Base-by-base conservation (phyloP, 139 green algal species). In the Asterochloris sp. region DNA sequence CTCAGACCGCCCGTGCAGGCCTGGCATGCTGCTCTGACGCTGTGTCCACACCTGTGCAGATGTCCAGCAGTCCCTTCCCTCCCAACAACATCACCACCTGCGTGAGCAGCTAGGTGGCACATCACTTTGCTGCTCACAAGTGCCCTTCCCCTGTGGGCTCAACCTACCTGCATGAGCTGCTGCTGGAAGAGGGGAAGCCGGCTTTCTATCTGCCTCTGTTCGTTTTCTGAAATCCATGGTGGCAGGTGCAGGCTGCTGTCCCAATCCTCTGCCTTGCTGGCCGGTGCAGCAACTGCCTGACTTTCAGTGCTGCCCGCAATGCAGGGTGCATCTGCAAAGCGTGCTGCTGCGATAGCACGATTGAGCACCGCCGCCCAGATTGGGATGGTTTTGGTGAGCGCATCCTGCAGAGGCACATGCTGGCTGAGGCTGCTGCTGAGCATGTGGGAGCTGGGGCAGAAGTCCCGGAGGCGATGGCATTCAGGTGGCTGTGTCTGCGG, bases 301-400 rank as follows among this genome's bases (percentile, higher is more conserved):
- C 74, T 54, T 2, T 54, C 38, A 54, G 38, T 54, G 38, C 38
- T 54, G 38, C 38, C 38, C 38, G 38, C 38, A 76, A 75, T 24
- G n/a, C 63, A 62, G 78, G 15, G 28, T 81, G 66, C 8, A 27
- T 16, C 14, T 77, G 79, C 12, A 28, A 11, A 67, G 23, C 74
- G 79, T 15, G 73, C 54, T 23, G 67, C n/a, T 21, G 74, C 85
- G 0, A 97, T 76, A 0, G 93, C 95, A 0, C 89, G 88, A 86
- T 98, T 98, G 1, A 99, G 24, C 12, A 98, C 95, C 0, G 89
- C 86, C 1, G 85, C 82, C 96, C 96, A 99, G 6, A 99, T 97
- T n/a, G 96, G 96, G 19, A 98, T 86, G 11, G 96, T 99, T 84
- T 98, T 99, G 8, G 89, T 92, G 78, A 99, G 83, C 19, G 95